Evolutionary conservation across 495 filamentous ascomycete species (phyloP).

Genomic region (Cryomyces antarcticus): DNA sequence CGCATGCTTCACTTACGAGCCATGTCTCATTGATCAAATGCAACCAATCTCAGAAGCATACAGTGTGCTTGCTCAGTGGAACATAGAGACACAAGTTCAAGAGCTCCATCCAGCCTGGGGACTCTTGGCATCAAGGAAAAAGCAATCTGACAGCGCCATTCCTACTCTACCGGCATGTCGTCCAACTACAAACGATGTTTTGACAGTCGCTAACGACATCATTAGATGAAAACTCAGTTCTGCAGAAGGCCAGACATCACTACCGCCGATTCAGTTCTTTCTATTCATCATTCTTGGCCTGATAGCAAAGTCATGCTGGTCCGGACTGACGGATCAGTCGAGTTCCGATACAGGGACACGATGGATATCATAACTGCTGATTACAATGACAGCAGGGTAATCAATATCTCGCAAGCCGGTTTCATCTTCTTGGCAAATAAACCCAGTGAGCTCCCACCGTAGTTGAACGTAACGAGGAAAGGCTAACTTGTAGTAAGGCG

Average conservation of each 20-base stretch:
- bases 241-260: conserved; percentile 37
- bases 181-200: background rate
- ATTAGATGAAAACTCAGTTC: background rate
- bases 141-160: background rate
- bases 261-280: conserved; percentile 47
- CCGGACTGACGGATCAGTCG: conserved; percentile 55
- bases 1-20: conserved; percentile 26
- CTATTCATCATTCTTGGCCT: conserved; percentile 35
- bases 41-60: conserved; percentile 37
- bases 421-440: conserved; percentile 38
- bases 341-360: conserved; percentile 53
- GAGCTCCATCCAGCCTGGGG: conserved; percentile 53
- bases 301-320: conserved; percentile 35
- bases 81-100: conserved; percentile 38
- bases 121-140: conserved; percentile 35
- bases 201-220: background rate
- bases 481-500: conserved; percentile 1
- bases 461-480: background rate
- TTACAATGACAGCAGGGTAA: conserved; percentile 40
- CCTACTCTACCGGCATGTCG: background rate
- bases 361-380: conserved; percentile 43
- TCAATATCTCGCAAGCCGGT: conserved; percentile 47
- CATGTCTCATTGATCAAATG: conserved; percentile 21
- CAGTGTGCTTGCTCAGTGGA: conserved; percentile 51
- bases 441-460: conserved; percentile 21